These are phyloP conservation scores for Sphagnum contortum DNA, from an alignment of 225 moss, liverwort and hornwort species.

Conservation along the genomic window DNA sequence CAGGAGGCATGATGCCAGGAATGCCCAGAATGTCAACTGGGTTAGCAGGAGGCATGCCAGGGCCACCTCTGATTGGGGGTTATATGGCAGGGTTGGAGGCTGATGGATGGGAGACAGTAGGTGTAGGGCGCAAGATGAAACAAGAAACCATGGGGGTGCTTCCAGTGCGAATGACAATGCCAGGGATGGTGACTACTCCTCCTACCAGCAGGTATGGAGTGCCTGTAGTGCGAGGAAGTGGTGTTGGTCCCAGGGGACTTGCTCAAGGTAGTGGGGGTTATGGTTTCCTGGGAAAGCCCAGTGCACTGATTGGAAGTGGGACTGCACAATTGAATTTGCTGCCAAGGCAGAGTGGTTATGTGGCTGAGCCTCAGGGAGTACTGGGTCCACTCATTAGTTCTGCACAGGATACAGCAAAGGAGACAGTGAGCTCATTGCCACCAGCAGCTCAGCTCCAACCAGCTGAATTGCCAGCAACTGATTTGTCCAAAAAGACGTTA, in stretches of 20 bases:
- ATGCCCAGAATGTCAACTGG: slow-evolving; percentile 9
- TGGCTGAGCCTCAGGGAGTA: neutral
- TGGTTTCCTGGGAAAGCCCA: slow-evolving; percentile 30
- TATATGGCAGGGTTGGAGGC: no score
- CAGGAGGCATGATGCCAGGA: slow-evolving; percentile 18
- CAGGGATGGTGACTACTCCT: slow-evolving; percentile 21
- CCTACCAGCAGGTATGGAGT: slow-evolving; percentile 19
- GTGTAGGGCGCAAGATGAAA: no score
- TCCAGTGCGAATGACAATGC: slow-evolving; percentile 20
- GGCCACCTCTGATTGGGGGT: slow-evolving; percentile 15
- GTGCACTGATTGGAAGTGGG: slow-evolving; percentile 38
- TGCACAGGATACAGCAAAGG: slow-evolving; percentile 7
- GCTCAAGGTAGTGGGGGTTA: slow-evolving; percentile 22
- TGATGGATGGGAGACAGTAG: no score
- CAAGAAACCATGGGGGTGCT: slow-evolving; percentile 4
- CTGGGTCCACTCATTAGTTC: neutral
- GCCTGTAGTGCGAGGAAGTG: slow-evolving; percentile 13
- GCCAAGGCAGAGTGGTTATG: slow-evolving; percentile 11
- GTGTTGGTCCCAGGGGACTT: slow-evolving; percentile 19
- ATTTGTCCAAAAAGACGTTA: slow-evolving; percentile 37
- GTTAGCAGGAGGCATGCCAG: slow-evolving; percentile 13
- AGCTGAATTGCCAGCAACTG: slow-evolving; percentile 13
- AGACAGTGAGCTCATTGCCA: neutral
- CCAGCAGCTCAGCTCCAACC: neutral
- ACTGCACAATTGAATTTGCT: slow-evolving; percentile 17